phyloP scores from a whole-genome alignment of 2,329 filamentous ascomycete genomes.

The Didymella arachidicola region DNA sequence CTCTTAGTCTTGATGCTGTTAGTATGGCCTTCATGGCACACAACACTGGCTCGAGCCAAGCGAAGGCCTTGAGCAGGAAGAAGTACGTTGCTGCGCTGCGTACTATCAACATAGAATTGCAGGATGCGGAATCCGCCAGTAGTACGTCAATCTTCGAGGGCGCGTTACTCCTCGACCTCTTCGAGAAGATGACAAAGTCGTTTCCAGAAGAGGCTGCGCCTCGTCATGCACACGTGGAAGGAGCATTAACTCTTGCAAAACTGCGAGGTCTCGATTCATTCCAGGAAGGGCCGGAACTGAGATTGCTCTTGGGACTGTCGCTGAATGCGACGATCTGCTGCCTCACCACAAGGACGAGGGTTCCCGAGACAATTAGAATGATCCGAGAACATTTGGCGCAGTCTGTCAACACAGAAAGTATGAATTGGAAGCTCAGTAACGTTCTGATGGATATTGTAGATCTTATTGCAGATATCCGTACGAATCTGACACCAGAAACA shows the following conservation, averaged over 20 bases:
- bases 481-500: background rate
- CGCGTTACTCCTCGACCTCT: slow-evolving; percentile 38
- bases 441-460: slow-evolving; percentile 3
- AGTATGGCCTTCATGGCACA: slow-evolving; percentile 40
- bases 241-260: slow-evolving; percentile 36
- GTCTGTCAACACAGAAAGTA: background rate
- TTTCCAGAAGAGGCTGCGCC: slow-evolving; percentile 12
- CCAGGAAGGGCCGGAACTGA: slow-evolving; percentile 24
- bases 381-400: slow-evolving; percentile 1
- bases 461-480: slow-evolving; percentile 2
- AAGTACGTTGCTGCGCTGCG: slow-evolving; percentile 40
- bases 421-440: slow-evolving; percentile 3
- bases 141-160: slow-evolving; percentile 30
- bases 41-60: slow-evolving; percentile 27
- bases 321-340: slow-evolving; percentile 44
- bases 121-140: slow-evolving; percentile 23
- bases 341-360: slow-evolving; percentile 29
- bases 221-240: slow-evolving; percentile 34
- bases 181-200: slow-evolving; percentile 37
- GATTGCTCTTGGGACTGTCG: slow-evolving; percentile 28
- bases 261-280: slow-evolving; percentile 32
- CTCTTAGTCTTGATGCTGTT: slow-evolving; percentile 39
- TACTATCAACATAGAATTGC: slow-evolving; percentile 29
- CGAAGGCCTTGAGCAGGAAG: slow-evolving; percentile 26
- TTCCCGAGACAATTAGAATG: slow-evolving; percentile 28